Percentiles rank a stretch among this genome's conserved stretches.
Conservation (phyloP, 2,329 filamentous ascomycete genomes). For the Aspergillus bombycis region DNA sequence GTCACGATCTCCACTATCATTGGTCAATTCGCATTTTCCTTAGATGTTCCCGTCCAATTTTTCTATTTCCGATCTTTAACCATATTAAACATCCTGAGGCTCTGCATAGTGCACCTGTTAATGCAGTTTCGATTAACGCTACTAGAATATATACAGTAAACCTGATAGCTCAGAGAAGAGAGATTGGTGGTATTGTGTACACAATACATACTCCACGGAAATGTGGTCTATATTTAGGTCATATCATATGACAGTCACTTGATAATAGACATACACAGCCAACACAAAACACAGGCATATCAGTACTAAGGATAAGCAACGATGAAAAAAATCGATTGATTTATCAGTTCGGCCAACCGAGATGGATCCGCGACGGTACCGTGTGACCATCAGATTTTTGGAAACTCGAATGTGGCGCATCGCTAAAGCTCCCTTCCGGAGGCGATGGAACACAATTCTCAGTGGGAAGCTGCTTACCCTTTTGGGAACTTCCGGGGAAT, state of each 20-base stretch:
- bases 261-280: neutral
- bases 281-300: neutral
- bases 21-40: neutral
- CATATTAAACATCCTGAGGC: no score
- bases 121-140: neutral
- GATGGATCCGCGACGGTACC: conserved; percentile 11
- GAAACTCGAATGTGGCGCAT: conserved; percentile 1
- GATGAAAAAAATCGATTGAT: neutral
- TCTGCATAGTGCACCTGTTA: neutral
- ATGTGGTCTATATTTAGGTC: neutral
- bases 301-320: neutral
- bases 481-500: conserved; percentile 13
- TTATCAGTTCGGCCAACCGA: neutral
- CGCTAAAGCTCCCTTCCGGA: conserved; percentile 8
- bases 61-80: neutral
- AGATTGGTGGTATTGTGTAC: neutral
- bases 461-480: conserved; percentile 10
- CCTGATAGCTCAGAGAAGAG: neutral
- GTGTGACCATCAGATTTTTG: conserved; percentile 20
- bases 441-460: conserved; percentile 3
- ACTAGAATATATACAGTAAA: neutral
- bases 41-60: neutral
- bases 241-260: neutral
- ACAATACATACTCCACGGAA: neutral
- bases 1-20: neutral